phyloP scores from a whole-genome alignment of 139 green algal genomes.

The Chlamydomonas applanata region DNA sequence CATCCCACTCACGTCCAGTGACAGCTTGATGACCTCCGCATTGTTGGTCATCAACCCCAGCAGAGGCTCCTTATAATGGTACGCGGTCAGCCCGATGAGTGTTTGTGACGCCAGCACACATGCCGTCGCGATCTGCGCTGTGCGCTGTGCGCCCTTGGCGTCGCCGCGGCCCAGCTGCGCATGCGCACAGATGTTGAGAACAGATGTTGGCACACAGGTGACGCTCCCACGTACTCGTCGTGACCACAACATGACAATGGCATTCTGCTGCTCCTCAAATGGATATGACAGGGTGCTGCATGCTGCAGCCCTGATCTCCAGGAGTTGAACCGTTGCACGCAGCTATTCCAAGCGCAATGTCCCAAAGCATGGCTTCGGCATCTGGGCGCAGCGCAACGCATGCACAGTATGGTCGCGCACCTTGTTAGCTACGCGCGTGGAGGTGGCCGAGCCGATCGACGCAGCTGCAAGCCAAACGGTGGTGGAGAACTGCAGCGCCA shows the following conservation, averaged over 20 bases:
- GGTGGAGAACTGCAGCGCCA: constrained; percentile 37
- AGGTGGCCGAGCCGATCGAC: constrained; percentile 21
- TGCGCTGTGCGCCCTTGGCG: constrained; percentile 11
- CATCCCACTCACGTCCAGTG: constrained; percentile 11
- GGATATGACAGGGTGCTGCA: too few species aligned
- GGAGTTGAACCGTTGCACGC: too few species aligned
- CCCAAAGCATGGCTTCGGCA: too few species aligned
- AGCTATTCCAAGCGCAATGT: too few species aligned
- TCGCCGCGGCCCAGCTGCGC: constrained; percentile 25
- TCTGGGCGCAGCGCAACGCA: neutral
- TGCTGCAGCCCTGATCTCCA: too few species aligned
- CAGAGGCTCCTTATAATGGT: neutral
- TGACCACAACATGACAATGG: too few species aligned
- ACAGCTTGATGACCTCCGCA: constrained; percentile 17
- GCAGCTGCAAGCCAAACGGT: constrained; percentile 27
- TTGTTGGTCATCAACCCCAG: constrained; percentile 25
- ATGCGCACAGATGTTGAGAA: neutral
- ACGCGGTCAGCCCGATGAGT: constrained; percentile 15
- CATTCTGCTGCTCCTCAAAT: too few species aligned
- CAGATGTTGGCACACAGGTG: neutral
- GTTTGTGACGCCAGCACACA: constrained; percentile 15
- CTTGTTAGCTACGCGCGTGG: constrained; percentile 27
- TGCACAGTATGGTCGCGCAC: constrained; percentile 8
- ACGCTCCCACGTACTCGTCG: too few species aligned
- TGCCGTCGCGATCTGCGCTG: constrained; percentile 11